phyloP scores from a whole-genome alignment of 495 filamentous ascomycete species.

The Xanthoparmelia taractica region DNA sequence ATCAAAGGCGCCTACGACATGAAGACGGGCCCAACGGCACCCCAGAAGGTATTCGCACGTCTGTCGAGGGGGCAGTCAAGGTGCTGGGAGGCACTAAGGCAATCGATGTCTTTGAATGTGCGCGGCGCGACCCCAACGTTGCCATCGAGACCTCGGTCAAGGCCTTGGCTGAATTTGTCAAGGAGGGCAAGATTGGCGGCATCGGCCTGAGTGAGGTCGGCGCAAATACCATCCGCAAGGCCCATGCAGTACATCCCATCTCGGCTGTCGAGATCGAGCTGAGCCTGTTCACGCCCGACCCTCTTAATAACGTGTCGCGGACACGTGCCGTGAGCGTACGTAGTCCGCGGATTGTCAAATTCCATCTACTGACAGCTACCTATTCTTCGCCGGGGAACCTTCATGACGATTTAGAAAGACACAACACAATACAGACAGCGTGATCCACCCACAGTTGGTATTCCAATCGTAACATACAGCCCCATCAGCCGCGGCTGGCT shows the following conservation, averaged over 20 bases:
- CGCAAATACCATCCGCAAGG: slow-evolving; percentile 66
- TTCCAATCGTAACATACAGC: not conserved
- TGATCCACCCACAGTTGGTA: not conserved
- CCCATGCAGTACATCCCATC: slow-evolving; percentile 61
- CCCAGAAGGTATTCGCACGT: slow-evolving; percentile 52
- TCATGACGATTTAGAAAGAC: too few relatives aligned
- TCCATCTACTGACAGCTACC: not conserved
- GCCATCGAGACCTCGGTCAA: not conserved
- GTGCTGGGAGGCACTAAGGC: not conserved
- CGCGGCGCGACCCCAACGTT: not conserved
- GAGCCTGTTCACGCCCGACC: slow-evolving; percentile 56
- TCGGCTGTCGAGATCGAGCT: slow-evolving; percentile 71
- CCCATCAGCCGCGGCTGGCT: not conserved
- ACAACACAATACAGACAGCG: too few relatives aligned
- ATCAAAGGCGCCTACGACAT: slow-evolving; percentile 45
- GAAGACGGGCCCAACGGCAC: slow-evolving; percentile 44
- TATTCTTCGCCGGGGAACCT: too few relatives aligned
- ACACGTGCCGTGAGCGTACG: not conserved
- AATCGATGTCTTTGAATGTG: not conserved
- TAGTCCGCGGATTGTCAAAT: not conserved
- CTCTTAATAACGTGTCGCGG: slow-evolving; percentile 60
- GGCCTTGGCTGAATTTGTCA: not conserved
- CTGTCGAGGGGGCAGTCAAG: slow-evolving; percentile 32
- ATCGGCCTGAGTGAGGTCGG: slow-evolving; percentile 66
- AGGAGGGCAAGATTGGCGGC: slow-evolving; percentile 49